Evolutionary conservation across 208 protist genomes (phyloP).

Genomic region (Trypanosoma scelopori): DNA sequence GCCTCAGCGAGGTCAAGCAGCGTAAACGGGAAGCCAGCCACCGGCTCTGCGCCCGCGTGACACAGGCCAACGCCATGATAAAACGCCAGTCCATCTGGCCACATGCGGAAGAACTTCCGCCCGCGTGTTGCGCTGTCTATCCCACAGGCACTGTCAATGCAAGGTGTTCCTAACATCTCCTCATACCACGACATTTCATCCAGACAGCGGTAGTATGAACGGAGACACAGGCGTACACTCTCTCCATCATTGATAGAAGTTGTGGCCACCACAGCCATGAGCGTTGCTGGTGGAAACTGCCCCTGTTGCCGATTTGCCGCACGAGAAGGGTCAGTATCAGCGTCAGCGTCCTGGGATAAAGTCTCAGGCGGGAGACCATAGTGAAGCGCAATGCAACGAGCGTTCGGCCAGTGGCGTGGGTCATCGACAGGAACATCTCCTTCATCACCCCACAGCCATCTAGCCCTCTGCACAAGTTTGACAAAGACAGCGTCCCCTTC

Average conservation of each 20-base stretch:
- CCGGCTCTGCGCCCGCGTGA: slow-evolving; percentile 44
- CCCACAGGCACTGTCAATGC: not conserved
- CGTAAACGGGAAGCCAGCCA: slow-evolving; percentile 77
- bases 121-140: slow-evolving; percentile 37
- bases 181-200: slow-evolving; percentile 77
- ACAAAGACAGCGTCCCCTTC: slow-evolving; percentile 81
- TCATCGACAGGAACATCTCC: slow-evolving; percentile 16
- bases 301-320: not conserved
- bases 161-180: slow-evolving; percentile 33
- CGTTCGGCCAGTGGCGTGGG: slow-evolving; percentile 52
- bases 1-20: slow-evolving; percentile 54
- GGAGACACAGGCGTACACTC: slow-evolving; percentile 61
- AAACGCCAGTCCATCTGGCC: slow-evolving; percentile 54
- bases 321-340: not conserved
- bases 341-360: not conserved
- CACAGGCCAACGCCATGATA: slow-evolving; percentile 76
- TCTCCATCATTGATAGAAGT: slow-evolving; percentile 51
- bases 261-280: slow-evolving; percentile 67
- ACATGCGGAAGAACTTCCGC: slow-evolving; percentile 51
- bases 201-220: slow-evolving; percentile 81
- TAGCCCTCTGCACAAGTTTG: slow-evolving; percentile 49
- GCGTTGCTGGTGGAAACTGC: slow-evolving; percentile 47
- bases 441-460: slow-evolving; percentile 3
- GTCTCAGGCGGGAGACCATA: slow-evolving; percentile 46
- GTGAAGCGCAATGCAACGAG: slow-evolving; percentile 80